Conservation (phyloP, 2,329 filamentous ascomycete species). For the Epichloe uncinata region DNA sequence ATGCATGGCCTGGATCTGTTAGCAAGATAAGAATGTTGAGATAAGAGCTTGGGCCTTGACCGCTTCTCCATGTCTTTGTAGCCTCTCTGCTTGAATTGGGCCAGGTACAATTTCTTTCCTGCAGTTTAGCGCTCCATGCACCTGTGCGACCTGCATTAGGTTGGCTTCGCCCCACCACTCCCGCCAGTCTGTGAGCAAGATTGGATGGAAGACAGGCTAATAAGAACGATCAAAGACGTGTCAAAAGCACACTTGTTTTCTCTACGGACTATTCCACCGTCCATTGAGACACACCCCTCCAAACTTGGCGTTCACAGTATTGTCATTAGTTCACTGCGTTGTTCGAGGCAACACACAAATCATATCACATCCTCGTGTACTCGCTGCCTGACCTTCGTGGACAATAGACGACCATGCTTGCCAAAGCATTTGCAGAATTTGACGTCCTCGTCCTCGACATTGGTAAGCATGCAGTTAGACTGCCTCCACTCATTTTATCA, state of each 20-base stretch:
- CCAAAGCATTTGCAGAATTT: conserved; percentile 13
- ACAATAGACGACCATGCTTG: conserved; percentile 3
- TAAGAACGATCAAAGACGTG: background rate
- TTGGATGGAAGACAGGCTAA: background rate
- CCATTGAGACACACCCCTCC: background rate
- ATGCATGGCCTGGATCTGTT: background rate
- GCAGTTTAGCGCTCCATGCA: background rate
- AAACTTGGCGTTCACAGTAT: background rate
- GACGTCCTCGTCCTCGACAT: conserved; percentile 25
- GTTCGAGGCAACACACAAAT: too few species aligned
- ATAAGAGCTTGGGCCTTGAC: conserved; percentile 3
- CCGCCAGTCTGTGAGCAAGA: too few species aligned
- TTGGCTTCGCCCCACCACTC: conserved; percentile 1
- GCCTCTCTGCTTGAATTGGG: background rate
- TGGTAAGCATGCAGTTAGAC: conserved; percentile 14
- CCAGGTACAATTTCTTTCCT: background rate
- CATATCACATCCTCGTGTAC: too few species aligned
- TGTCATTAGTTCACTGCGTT: too few species aligned
- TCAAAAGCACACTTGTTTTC: background rate
- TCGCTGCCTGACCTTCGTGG: too few species aligned
- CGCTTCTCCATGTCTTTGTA: background rate
- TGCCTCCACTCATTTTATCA: background rate
- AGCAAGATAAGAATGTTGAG: background rate
- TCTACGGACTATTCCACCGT: background rate
- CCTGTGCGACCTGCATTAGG: background rate